These are phyloP conservation scores for Leptographium procerum DNA, from an alignment of 2,329 filamentous ascomycete species.

Conservation along the genomic window DNA sequence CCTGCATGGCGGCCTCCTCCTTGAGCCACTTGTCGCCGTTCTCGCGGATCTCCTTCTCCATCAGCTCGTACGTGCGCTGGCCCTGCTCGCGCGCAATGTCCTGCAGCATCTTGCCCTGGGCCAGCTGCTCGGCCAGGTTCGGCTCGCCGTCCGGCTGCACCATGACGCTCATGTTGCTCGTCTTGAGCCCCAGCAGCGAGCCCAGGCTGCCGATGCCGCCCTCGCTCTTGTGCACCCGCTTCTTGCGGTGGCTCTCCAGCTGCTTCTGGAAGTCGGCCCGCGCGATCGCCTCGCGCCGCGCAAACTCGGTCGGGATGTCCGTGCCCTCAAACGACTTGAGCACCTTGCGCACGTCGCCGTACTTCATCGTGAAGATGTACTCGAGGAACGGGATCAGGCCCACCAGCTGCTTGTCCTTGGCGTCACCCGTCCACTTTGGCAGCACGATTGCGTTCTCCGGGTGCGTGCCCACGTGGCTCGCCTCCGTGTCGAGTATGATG, in stretches of 20 bases:
- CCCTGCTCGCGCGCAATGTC: constrained; percentile 89
- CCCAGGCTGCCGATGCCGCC: constrained; percentile 57
- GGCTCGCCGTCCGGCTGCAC: constrained; percentile 54
- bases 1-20: constrained; percentile 80
- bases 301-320: constrained; percentile 83
- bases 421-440: constrained; percentile 77
- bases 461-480: constrained; percentile 71
- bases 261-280: constrained; percentile 77
- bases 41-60: constrained; percentile 84
- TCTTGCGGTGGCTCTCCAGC: constrained; percentile 55
- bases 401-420: constrained; percentile 76
- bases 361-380: constrained; percentile 90
- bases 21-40: constrained; percentile 94
- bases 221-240: constrained; percentile 38
- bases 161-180: constrained; percentile 51
- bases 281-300: constrained; percentile 73
- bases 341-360: constrained; percentile 74
- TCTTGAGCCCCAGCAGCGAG: constrained; percentile 67
- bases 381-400: constrained; percentile 91
- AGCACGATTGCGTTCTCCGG: constrained; percentile 95
- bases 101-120: constrained; percentile 93
- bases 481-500: constrained; percentile 83
- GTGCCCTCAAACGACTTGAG: constrained; percentile 82
- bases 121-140: constrained; percentile 62
- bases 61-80: constrained; percentile 75